These are phyloP conservation scores for Xylariaceae sp. DNA, from an alignment of 2,329 filamentous ascomycete species.

Conservation along the genomic window DNA sequence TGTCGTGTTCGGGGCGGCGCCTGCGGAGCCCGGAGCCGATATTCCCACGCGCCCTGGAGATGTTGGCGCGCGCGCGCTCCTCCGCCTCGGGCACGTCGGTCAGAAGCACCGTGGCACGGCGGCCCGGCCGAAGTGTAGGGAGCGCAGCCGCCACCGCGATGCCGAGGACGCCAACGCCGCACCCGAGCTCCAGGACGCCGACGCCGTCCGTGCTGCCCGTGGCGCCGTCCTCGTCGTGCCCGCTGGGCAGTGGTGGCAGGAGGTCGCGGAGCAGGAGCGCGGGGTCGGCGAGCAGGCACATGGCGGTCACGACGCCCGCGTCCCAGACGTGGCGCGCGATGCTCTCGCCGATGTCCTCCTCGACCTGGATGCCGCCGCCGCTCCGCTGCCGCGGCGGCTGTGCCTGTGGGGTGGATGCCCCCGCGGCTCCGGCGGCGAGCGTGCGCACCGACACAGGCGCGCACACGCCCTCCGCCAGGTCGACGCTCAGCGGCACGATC, in stretches of 20 bases:
- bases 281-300: conserved; percentile 24
- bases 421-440: no score
- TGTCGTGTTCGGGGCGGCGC: conserved; percentile 1
- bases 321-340: conserved; percentile 56
- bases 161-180: conserved; percentile 49
- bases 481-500: conserved; percentile 18
- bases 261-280: conserved; percentile 6
- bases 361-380: not conserved
- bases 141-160: conserved; percentile 34
- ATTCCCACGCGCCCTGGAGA: conserved; percentile 26
- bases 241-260: conserved; percentile 4
- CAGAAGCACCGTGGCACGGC: conserved; percentile 33
- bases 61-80: conserved; percentile 40
- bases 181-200: conserved; percentile 47
- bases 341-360: conserved; percentile 51
- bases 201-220: conserved; percentile 23
- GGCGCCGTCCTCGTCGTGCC: not conserved
- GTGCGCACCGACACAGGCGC: conserved; percentile 15
- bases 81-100: conserved; percentile 51
- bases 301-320: conserved; percentile 41
- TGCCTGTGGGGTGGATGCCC: no score
- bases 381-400: not conserved
- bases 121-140: conserved; percentile 8
- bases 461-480: conserved; percentile 14
- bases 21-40: no score